Percentiles rank a stretch among this genome's conserved stretches.
Evolutionary conservation across 2,329 filamentous ascomycete species (phyloP).

Genomic region (Trichoderma koningiopsis): DNA sequence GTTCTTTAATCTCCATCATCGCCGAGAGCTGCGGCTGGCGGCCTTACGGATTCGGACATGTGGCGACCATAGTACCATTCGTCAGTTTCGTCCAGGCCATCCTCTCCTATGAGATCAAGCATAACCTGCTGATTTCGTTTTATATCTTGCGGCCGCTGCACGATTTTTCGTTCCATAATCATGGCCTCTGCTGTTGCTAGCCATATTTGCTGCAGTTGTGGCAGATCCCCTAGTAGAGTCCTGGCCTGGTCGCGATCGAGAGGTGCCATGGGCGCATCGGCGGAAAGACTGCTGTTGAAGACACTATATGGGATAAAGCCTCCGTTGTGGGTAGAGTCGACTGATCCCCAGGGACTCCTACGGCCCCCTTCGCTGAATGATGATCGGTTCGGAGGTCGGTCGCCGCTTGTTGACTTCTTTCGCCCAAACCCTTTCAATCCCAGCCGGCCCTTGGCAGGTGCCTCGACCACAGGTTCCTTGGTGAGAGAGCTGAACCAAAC

Average conservation of each 20-base stretch:
- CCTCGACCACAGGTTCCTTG: slow-evolving; percentile 45
- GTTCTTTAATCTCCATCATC: slow-evolving; percentile 47
- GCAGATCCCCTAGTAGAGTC: slow-evolving; percentile 56
- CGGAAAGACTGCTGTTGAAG: slow-evolving; percentile 61
- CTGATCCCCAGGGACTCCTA: slow-evolving; percentile 37
- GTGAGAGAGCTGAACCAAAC: slow-evolving; percentile 58
- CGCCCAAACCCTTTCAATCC: slow-evolving; percentile 57
- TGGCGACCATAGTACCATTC: slow-evolving; percentile 63
- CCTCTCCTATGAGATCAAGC: slow-evolving; percentile 65
- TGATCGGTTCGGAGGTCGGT: slow-evolving; percentile 29
- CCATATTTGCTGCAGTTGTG: slow-evolving; percentile 63
- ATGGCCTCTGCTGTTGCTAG: slow-evolving; percentile 63
- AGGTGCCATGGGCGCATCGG: slow-evolving; percentile 64
- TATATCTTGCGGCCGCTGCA: slow-evolving; percentile 60
- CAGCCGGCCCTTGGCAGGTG: slow-evolving; percentile 52
- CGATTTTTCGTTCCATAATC: slow-evolving; percentile 61
- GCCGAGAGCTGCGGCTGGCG: slow-evolving; percentile 53
- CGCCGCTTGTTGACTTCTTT: slow-evolving; percentile 55
- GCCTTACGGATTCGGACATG: slow-evolving; percentile 57
- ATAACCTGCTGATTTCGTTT: slow-evolving; percentile 65
- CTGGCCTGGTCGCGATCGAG: slow-evolving; percentile 54
- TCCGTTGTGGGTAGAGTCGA: slow-evolving; percentile 36
- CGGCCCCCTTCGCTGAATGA: slow-evolving; percentile 33
- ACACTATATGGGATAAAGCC: slow-evolving; percentile 46
- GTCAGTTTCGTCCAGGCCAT: slow-evolving; percentile 60